phyloP scores from a whole-genome alignment of 495 filamentous ascomycete genomes.

The Xylaria intraflava region DNA sequence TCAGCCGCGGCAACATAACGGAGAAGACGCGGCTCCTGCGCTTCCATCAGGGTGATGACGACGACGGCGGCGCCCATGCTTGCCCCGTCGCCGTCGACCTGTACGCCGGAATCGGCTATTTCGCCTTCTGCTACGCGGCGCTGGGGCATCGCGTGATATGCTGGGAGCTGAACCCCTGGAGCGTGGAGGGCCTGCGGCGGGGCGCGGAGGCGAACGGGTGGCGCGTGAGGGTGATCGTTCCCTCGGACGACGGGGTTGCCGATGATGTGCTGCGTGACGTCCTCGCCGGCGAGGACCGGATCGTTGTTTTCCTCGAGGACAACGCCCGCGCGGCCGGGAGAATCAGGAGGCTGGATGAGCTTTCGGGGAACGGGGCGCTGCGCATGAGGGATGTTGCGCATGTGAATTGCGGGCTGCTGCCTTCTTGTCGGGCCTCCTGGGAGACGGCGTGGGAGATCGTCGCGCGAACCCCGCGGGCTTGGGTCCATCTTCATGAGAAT shows the following conservation, averaged over 20 bases:
- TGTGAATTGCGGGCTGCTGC: constrained; percentile 78
- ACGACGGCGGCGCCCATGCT: not conserved
- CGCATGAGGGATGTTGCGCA: constrained; percentile 39
- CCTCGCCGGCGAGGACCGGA: constrained; percentile 30
- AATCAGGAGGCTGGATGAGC: constrained; percentile 26
- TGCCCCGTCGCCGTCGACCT: constrained; percentile 59
- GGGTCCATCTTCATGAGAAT: constrained; percentile 86
- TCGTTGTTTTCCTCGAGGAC: constrained; percentile 65
- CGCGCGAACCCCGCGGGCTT: constrained; percentile 37
- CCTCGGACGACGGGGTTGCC: constrained; percentile 21
- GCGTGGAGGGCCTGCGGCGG: constrained; percentile 68
- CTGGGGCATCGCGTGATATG: constrained; percentile 71
- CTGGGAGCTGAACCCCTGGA: constrained; percentile 89
- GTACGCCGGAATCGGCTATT: constrained; percentile 91
- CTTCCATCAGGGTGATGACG: constrained; percentile 32
- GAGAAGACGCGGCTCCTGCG: constrained; percentile 72
- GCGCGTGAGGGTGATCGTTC: constrained; percentile 43
- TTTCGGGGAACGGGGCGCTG: not conserved
- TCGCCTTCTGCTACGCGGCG: constrained; percentile 70
- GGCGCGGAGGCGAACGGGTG: constrained; percentile 66
- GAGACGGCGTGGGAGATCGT: constrained; percentile 51
- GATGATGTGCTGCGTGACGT: constrained; percentile 17
- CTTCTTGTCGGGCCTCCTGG: constrained; percentile 62
- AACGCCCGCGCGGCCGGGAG: constrained; percentile 52
- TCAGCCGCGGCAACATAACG: constrained; percentile 77